A percentile compares a stretch with the other conserved stretches of the same genome.
These are phyloP conservation scores for Lentinus brumalis DNA, from an alignment of 768 basidiomycete genomes.

Conservation along the genomic window DNA sequence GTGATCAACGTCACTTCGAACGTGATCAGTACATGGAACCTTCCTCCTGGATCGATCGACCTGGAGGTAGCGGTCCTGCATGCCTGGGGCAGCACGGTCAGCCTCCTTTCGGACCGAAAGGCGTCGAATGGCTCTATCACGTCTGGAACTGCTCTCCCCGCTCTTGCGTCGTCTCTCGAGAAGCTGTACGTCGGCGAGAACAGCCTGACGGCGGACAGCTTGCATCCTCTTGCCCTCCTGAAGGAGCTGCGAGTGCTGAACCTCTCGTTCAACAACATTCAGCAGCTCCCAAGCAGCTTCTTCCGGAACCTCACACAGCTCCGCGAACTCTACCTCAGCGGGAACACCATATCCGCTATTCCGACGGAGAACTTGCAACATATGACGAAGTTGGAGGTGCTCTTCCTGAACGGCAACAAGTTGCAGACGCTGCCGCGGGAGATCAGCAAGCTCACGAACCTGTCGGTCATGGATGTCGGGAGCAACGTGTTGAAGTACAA, in stretches of 20 bases:
- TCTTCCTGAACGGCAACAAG: slow-evolving; percentile 94
- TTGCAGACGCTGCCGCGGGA: slow-evolving; percentile 92
- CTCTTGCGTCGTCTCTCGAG: slow-evolving; percentile 71
- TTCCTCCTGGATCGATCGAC: slow-evolving; percentile 45
- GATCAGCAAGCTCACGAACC: slow-evolving; percentile 74
- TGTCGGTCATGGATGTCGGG: slow-evolving; percentile 88
- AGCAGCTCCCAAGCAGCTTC: slow-evolving; percentile 80
- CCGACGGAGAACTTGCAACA: slow-evolving; percentile 86
- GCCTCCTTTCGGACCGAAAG: slow-evolving; percentile 43
- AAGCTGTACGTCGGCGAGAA: slow-evolving; percentile 91
- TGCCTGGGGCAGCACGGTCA: slow-evolving; percentile 13
- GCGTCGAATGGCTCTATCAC: slow-evolving; percentile 31
- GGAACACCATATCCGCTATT: slow-evolving; percentile 89
- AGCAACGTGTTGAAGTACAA: slow-evolving; percentile 96
- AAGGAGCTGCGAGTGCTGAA: slow-evolving; percentile 82
- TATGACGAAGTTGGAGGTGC: slow-evolving; percentile 64
- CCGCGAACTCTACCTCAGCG: slow-evolving; percentile 89
- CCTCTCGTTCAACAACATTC: slow-evolving; percentile 92
- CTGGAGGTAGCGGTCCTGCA: slow-evolving; percentile 8
- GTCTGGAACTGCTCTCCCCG: slow-evolving; percentile 42
- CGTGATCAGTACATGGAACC: slow-evolving; percentile 70
- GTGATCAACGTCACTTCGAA: slow-evolving; percentile 90
- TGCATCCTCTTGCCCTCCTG: slow-evolving; percentile 74
- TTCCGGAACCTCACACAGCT: slow-evolving; percentile 70
- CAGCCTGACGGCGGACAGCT: slow-evolving; percentile 73